A percentile compares a stretch with the other conserved stretches of the same genome.
Conservation (phyloP, 208 protist genomes). For the Trypanosoma rangeli region DNA sequence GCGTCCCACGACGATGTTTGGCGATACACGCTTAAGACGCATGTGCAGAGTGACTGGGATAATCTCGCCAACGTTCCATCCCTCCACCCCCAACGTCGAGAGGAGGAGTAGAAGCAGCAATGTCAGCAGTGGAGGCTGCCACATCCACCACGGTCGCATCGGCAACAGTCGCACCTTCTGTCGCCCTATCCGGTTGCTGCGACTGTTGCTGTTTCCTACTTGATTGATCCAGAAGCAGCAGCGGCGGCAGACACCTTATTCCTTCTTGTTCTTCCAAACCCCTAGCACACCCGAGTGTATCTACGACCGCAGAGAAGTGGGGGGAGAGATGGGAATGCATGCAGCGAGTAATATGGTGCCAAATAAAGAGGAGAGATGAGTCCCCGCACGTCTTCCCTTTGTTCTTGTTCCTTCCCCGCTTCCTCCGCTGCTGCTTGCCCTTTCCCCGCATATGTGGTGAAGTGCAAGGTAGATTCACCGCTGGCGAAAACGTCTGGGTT, state of each 20-base stretch:
- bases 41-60: constrained; percentile 70
- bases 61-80: constrained; percentile 40
- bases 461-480: not conserved
- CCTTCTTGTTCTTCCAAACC: not conserved
- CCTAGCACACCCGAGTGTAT: not conserved
- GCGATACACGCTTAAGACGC: constrained; percentile 34
- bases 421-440: not conserved
- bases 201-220: not conserved
- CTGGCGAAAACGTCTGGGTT: constrained; percentile 6
- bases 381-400: too few relatives aligned
- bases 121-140: not conserved
- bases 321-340: too few relatives aligned
- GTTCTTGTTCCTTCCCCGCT: not conserved
- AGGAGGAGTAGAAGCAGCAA: constrained; percentile 2
- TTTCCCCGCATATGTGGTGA: not conserved
- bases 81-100: constrained; percentile 5
- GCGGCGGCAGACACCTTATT: not conserved
- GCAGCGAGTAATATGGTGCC: too few relatives aligned
- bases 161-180: not conserved
- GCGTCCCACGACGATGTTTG: not conserved
- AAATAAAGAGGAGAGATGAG: too few relatives aligned
- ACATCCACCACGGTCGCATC: not conserved
- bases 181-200: not conserved
- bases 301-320: too few relatives aligned
- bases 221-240: too few relatives aligned